Base-by-base conservation (phyloP, 805 yeast species). In the Candida namnaoensis region DNA sequence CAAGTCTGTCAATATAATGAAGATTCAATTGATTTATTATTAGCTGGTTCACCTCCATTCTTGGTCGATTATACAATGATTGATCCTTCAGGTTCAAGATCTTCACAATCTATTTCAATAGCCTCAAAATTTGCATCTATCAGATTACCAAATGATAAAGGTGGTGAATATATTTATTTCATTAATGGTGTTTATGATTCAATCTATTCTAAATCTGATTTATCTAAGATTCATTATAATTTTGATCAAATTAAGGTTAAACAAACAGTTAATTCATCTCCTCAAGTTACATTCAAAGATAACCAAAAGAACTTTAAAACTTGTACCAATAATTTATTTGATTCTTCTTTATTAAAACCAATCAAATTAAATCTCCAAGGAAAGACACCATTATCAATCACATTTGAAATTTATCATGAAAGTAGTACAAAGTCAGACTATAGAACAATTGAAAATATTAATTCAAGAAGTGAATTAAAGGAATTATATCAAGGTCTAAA, bases 101-200 rank as follows among this genome's bases (percentile, higher is more conserved):
- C 51, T 24, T 55, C 47, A 48, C 67, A 65, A 39, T 52, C 58
- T 7, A 51, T 74, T 25, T 78, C 76, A 39, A 74, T 78, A 7
- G 70, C 78, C 1, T 73, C 78, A 23, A 72, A 68, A 51, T 67
- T 64, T 51, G 76, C 77, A 2, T 66, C 72, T 5, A 53, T 76
- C 19, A 68, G 65, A 45, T 50, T 76, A 44, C 64, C 64, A 12
- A 64, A 73, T 25, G 62, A 56, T n/a, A 54, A 56, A 36, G 54
- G 74, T 41, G 97, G 97, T 3, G 64, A 60, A 13, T 83, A 82
- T 56, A 70, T 67, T 38, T 82, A 85, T 50, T 59, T 58, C 7
- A 76, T 90, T 52, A 73, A 65, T 28, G 78, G 76, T 3, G 64
- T 90, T 1, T 78, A 72, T 47, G 97, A 90, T 56, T 62, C 78